phyloP scores from a whole-genome alignment of 768 basidiomycete genomes.

The Tremella yokohamensis region DNA sequence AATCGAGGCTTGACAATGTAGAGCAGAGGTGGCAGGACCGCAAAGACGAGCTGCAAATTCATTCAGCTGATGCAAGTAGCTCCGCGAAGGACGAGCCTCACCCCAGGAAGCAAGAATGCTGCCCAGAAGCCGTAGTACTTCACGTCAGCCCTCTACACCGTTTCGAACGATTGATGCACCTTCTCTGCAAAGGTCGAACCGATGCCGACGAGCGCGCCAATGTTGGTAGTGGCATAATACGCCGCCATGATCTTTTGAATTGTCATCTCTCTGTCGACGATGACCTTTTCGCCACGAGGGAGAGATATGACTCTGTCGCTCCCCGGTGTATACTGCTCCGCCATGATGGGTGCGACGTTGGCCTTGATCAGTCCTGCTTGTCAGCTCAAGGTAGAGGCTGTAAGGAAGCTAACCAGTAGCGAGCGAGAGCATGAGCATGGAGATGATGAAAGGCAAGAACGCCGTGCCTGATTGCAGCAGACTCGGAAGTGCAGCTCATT shows the following conservation, averaged over 20 bases:
- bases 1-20: conserved; percentile 11
- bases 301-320: conserved; percentile 20
- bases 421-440: conserved; percentile 41
- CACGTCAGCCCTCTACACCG: neutral
- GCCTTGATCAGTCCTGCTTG: conserved; percentile 25
- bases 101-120: conserved; percentile 45
- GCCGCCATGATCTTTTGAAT: conserved; percentile 33
- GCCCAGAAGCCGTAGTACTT: conserved; percentile 48
- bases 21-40: conserved; percentile 20
- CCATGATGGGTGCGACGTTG: conserved; percentile 41
- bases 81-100: neutral
- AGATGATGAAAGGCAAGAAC: conserved; percentile 41
- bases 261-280: conserved; percentile 36
- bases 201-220: conserved; percentile 42
- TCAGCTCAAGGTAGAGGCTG: neutral
- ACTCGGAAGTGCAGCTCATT: conserved; percentile 36
- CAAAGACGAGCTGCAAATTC: conserved; percentile 13
- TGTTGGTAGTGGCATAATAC: conserved; percentile 45
- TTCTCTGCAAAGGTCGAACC: conserved; percentile 33
- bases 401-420: conserved; percentile 35
- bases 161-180: conserved; percentile 2
- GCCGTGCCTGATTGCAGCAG: conserved; percentile 29
- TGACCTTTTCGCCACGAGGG: conserved; percentile 34
- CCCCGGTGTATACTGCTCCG: conserved; percentile 40
- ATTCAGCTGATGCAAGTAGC: neutral